A percentile compares a stretch with the other conserved stretches of the same genome.
phyloP scores from a whole-genome alignment of 208 protist species.

The Strigomonas oncopelti region DNA sequence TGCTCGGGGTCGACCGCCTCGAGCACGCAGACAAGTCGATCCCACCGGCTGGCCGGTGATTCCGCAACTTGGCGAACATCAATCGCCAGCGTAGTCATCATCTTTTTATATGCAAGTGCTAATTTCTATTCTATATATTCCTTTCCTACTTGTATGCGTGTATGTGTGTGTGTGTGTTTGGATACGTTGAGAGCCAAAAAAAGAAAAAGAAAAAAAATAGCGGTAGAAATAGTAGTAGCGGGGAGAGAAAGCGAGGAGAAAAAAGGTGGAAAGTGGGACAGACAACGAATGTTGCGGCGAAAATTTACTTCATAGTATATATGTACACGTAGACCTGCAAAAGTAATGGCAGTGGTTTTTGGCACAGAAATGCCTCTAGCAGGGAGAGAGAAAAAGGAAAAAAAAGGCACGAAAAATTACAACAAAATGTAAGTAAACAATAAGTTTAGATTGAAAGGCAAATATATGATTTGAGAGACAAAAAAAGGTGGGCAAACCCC shows the following conservation, averaged over 20 bases:
- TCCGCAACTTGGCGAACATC: constrained; percentile 8
- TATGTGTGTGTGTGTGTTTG: constrained; percentile 13
- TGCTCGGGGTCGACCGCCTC: constrained; percentile 45
- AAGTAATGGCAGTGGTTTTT: too few species aligned
- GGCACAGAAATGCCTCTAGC: too few species aligned
- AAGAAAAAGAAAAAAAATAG: neutral
- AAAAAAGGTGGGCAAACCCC: too few species aligned
- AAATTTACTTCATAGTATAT: too few species aligned
- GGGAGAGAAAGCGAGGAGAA: constrained; percentile 1
- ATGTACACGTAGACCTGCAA: too few species aligned
- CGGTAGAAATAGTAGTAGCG: neutral
- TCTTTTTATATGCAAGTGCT: neutral
- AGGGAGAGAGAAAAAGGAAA: too few species aligned
- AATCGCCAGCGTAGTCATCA: neutral
- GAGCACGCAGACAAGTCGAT: constrained; percentile 44
- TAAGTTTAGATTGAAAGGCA: too few species aligned
- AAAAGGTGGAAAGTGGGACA: neutral
- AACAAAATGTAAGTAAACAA: neutral
- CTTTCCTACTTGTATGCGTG: constrained; percentile 1
- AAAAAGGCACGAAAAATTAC: neutral
- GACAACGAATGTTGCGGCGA: too few species aligned
- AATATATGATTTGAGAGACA: too few species aligned
- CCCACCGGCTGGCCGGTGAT: constrained; percentile 42
- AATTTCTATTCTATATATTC: constrained; percentile 6
- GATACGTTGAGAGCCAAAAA: too few species aligned